Evolutionary conservation across 352 stramenopile species (phyloP).

Genomic region (Pythium phragmiticola): DNA sequence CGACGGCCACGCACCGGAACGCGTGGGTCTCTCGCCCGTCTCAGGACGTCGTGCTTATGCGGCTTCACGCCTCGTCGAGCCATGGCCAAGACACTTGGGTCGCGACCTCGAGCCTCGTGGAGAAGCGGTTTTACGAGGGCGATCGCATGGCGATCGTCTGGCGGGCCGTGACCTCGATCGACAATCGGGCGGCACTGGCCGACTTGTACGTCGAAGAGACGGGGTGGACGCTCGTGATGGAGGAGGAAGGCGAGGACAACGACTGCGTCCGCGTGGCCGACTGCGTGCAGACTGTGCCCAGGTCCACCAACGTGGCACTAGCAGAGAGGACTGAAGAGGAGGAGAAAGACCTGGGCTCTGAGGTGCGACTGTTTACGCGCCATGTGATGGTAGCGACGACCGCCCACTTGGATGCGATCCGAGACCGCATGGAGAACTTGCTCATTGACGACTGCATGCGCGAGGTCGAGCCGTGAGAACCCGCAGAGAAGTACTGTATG

Average conservation of each 20-base stretch:
- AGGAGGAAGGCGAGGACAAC: not conserved
- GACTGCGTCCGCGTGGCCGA: not conserved
- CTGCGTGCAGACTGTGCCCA: slow-evolving; percentile 4
- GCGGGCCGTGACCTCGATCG: slow-evolving; percentile 5
- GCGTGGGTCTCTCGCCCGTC: not conserved
- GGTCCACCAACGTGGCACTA: not conserved
- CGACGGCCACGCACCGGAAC: not conserved
- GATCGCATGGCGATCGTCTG: slow-evolving; percentile 3
- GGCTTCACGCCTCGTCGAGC: not conserved
- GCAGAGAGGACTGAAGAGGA: not conserved
- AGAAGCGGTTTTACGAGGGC: not conserved
- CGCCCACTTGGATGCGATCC: slow-evolving; percentile 1
- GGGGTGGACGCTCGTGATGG: not conserved
- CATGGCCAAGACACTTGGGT: not conserved
- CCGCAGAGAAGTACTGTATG: too few species aligned
- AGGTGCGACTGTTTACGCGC: not conserved
- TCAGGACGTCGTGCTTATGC: not conserved
- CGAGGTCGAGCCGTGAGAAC: not conserved
- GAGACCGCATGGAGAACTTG: slow-evolving; percentile 4
- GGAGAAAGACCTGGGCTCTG: not conserved
- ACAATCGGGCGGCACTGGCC: not conserved
- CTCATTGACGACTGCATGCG: slow-evolving; percentile 15
- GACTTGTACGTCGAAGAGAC: slow-evolving; percentile 10
- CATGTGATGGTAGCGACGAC: slow-evolving; percentile 7
- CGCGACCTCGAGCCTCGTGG: slow-evolving; percentile 4